Conservation (phyloP, 345 rosid species). For the Arabidopsis thaliana region TAIR10.1 NC_003071.7:16501501-16502000, state of each 20-base stretch:
- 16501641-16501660: slow-evolving; percentile 14
- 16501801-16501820: slow-evolving; percentile 88
- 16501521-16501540: not conserved
- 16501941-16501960: not conserved
- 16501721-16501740: slow-evolving; percentile 43
- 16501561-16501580: slow-evolving; percentile 17
- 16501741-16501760: slow-evolving; percentile 37
- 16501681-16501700: slow-evolving; percentile 22
- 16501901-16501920: slow-evolving; percentile 54
- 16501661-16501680: slow-evolving; percentile 40
- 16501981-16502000: slow-evolving; percentile 52
- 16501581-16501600: slow-evolving; percentile 3
- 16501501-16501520: slow-evolving; percentile 18
- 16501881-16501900: slow-evolving; percentile 72
- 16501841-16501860: slow-evolving; percentile 87
- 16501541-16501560: slow-evolving; percentile 8
- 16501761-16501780: slow-evolving; percentile 56
- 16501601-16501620: slow-evolving; percentile 23
- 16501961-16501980: not conserved
- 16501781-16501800: slow-evolving; percentile 64
- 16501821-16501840: slow-evolving; percentile 72
- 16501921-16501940: not conserved
- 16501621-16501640: slow-evolving; percentile 28
- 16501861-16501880: slow-evolving; percentile 85
- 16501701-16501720: slow-evolving; percentile 13